A percentile compares a stretch with the other conserved stretches of the same genome.
These are phyloP conservation scores for Schwanniomyces occidentalis DNA, from an alignment of 805 yeast species.

Conservation along the genomic window DNA sequence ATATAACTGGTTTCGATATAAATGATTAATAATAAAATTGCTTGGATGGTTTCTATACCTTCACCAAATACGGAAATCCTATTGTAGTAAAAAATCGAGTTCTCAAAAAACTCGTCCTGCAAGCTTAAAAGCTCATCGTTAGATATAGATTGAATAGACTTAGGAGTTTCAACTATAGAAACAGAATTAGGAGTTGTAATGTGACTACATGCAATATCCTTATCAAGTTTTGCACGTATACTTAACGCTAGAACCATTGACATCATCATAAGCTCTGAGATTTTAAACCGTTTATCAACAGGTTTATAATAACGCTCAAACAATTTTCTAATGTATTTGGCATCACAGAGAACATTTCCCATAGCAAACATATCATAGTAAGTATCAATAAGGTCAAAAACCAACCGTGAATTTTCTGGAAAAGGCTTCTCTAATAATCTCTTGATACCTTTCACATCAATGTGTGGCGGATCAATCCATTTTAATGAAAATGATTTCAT, in stretches of 20 bases:
- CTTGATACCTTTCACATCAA: slow-evolving; percentile 17
- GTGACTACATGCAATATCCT: slow-evolving; percentile 2
- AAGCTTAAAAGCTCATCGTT: not conserved
- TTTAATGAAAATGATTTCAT: slow-evolving; percentile 16
- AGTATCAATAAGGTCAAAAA: slow-evolving; percentile 26
- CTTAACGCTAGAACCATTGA: slow-evolving; percentile 27
- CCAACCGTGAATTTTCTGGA: slow-evolving; percentile 22
- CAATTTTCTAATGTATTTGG: slow-evolving; percentile 14
- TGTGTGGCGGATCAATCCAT: slow-evolving; percentile 33
- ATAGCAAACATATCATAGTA: slow-evolving; percentile 22
- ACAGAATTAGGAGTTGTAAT: slow-evolving; percentile 1
- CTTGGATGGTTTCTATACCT: slow-evolving; percentile 51
- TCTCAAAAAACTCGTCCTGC: slow-evolving; percentile 4
- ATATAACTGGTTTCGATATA: slow-evolving; percentile 37
- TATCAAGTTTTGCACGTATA: slow-evolving; percentile 22
- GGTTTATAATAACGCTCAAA: slow-evolving; percentile 24
- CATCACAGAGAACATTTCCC: slow-evolving; percentile 19
- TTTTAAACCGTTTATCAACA: slow-evolving; percentile 18
- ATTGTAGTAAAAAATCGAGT: slow-evolving; percentile 50
- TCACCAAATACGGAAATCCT: slow-evolving; percentile 47
- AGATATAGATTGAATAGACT: not conserved
- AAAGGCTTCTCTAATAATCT: slow-evolving; percentile 26
- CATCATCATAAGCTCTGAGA: slow-evolving; percentile 37
- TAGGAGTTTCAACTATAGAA: slow-evolving; percentile 3
- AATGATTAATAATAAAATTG: slow-evolving; percentile 44